A percentile compares a stretch with the other conserved stretches of the same genome.
Conservation (phyloP, 495 filamentous ascomycete species). For the Hyphodiscus hymeniophilus region DNA sequence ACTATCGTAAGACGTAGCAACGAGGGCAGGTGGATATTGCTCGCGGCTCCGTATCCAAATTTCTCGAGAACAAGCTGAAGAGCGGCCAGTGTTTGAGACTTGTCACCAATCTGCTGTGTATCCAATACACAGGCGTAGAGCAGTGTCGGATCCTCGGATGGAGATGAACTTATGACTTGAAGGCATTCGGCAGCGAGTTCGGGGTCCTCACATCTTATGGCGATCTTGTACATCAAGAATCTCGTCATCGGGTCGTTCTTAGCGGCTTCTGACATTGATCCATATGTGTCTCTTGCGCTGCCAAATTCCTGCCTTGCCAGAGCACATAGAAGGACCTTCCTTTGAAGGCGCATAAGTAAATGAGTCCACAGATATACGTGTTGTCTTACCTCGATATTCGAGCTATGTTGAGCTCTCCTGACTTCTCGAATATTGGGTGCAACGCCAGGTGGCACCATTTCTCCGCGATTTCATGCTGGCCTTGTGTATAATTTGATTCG, state of each 20-base stretch:
- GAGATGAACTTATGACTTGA: constrained; percentile 37
- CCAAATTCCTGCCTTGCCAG: constrained; percentile 45
- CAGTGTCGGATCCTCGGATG: constrained; percentile 45
- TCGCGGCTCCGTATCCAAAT: constrained; percentile 34
- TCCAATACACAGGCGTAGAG: constrained; percentile 73
- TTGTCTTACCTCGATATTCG: constrained; percentile 58
- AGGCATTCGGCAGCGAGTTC: constrained; percentile 52
- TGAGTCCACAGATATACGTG: neutral
- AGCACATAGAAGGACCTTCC: constrained; percentile 63
- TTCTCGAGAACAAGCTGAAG: constrained; percentile 52
- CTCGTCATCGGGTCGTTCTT: constrained; percentile 53
- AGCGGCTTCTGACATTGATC: constrained; percentile 49
- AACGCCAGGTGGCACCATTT: constrained; percentile 67
- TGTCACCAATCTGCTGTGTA: constrained; percentile 58
- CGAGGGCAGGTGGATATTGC: constrained; percentile 56
- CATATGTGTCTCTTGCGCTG: constrained; percentile 45
- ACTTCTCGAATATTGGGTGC: constrained; percentile 54
- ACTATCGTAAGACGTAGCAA: constrained; percentile 57
- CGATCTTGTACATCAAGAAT: constrained; percentile 69
- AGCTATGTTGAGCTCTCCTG: constrained; percentile 51
- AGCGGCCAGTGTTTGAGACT: constrained; percentile 43
- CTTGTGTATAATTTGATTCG: constrained; percentile 45
- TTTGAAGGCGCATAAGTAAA: constrained; percentile 24
- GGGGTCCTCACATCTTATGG: constrained; percentile 48
- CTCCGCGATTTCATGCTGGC: constrained; percentile 46